Conservation (phyloP, 1,139 yeast species). For the Debaryomyces sp. region DNA sequence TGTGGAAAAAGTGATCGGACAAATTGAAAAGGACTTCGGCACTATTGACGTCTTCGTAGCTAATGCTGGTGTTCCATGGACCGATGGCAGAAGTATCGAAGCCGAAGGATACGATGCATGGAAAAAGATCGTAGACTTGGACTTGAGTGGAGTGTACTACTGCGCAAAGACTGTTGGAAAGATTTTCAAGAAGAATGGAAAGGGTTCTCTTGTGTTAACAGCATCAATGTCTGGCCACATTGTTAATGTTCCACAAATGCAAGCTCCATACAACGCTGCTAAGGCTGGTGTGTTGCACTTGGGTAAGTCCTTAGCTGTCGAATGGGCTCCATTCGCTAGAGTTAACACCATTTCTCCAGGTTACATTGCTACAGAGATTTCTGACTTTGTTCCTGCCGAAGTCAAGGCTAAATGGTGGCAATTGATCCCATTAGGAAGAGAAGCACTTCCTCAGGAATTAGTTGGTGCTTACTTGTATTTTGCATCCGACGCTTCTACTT, state of each 20-base stretch:
- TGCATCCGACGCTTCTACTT: constrained; percentile 79
- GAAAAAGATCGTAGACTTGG: constrained; percentile 70
- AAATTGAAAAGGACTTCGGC: constrained; percentile 70
- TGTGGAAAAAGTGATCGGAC: constrained; percentile 58
- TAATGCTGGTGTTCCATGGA: constrained; percentile 92
- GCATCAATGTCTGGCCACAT: constrained; percentile 88
- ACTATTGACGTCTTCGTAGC: constrained; percentile 85
- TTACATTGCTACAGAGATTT: constrained; percentile 62
- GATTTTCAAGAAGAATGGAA: constrained; percentile 68
- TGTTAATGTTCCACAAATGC: constrained; percentile 82
- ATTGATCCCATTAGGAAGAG: constrained; percentile 74
- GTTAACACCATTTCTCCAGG: constrained; percentile 85
- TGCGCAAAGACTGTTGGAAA: constrained; percentile 72
- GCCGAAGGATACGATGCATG: constrained; percentile 54
- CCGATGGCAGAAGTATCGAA: constrained; percentile 68
- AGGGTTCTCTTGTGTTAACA: constrained; percentile 73
- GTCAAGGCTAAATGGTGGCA: constrained; percentile 42
- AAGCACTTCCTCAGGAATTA: constrained; percentile 78
- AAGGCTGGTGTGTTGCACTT: constrained; percentile 86
- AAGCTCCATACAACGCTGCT: constrained; percentile 82
- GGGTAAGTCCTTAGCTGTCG: constrained; percentile 76
- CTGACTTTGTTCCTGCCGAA: constrained; percentile 46
- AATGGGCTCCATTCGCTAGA: constrained; percentile 81
- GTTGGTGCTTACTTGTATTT: constrained; percentile 82
- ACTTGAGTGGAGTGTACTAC: constrained; percentile 76